A percentile compares a stretch with the other conserved stretches of the same genome.
phyloP scores from a whole-genome alignment of 768 basidiomycete genomes.

The Lentinula detonsa region DNA sequence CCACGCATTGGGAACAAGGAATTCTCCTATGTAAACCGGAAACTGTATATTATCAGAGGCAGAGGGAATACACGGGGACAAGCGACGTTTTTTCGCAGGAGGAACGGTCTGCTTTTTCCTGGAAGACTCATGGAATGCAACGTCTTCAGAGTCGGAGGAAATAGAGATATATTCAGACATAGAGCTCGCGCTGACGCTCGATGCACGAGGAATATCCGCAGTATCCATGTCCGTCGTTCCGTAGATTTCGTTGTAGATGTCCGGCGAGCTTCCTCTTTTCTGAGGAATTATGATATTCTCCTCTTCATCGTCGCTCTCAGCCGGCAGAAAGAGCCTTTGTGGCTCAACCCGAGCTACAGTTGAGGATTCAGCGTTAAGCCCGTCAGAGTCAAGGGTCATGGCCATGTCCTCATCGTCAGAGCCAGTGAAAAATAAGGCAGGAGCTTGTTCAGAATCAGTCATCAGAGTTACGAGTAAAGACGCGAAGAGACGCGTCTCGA shows the following conservation, averaged over 20 bases:
- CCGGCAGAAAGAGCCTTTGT: constrained; percentile 31
- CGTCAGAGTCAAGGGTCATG: constrained; percentile 9
- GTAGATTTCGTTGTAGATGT: constrained; percentile 26
- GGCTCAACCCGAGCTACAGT: neutral
- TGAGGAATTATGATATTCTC: neutral
- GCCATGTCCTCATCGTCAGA: constrained; percentile 43
- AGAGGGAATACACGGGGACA: constrained; percentile 25
- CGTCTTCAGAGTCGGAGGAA: constrained; percentile 12
- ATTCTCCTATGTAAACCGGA: constrained; percentile 54
- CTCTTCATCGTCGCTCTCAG: constrained; percentile 41
- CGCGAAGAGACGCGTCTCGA: constrained; percentile 27
- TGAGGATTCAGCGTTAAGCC: neutral
- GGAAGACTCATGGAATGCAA: constrained; percentile 10
- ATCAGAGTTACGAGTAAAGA: constrained; percentile 14
- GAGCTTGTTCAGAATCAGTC: constrained; percentile 25
- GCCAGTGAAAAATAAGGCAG: constrained; percentile 52
- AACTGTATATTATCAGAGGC: constrained; percentile 18
- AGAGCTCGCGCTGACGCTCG: constrained; percentile 30
- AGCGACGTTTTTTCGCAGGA: constrained; percentile 49
- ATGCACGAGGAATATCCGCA: constrained; percentile 25
- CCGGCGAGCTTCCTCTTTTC: constrained; percentile 13
- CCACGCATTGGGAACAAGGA: constrained; percentile 71
- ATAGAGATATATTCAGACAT: constrained; percentile 22
- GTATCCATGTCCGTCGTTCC: constrained; percentile 6
- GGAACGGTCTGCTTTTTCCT: constrained; percentile 15